These are phyloP conservation scores for Diplodia intermedia DNA, from an alignment of 2,329 filamentous ascomycete species.

Conservation along the genomic window DNA sequence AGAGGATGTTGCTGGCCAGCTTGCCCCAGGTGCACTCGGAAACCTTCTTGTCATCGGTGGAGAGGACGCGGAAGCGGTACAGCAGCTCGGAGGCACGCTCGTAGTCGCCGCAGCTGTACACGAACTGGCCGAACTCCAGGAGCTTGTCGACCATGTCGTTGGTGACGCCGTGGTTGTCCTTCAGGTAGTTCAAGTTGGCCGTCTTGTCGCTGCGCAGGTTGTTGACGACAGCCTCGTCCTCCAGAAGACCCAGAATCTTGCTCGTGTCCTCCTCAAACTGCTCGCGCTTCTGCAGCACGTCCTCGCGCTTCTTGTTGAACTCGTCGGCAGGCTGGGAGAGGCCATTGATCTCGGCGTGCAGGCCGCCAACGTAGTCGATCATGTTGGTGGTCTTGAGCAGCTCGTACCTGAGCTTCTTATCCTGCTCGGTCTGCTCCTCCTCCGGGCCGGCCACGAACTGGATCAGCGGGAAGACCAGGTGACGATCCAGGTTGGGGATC, in stretches of 20 bases:
- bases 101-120: constrained; percentile 98
- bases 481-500: constrained; percentile 90
- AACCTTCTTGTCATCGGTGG: constrained; percentile 98
- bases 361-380: constrained; percentile 93
- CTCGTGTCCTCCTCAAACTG: constrained; percentile 85
- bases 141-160: constrained; percentile 95
- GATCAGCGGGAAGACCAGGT: constrained; percentile 94
- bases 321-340: constrained; percentile 80
- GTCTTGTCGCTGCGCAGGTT: constrained; percentile 96
- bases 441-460: constrained; percentile 88
- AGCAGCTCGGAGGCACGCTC: constrained; percentile 87
- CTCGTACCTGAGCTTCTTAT: constrained; percentile 87
- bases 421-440: constrained; percentile 74
- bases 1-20: constrained; percentile 93
- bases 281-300: constrained; percentile 82
- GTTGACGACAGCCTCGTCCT: constrained; percentile 86
- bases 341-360: constrained; percentile 88
- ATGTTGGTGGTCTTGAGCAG: constrained; percentile 98
- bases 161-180: constrained; percentile 95
- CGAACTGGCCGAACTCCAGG: constrained; percentile 95
- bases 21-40: constrained; percentile 97
- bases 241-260: constrained; percentile 86
- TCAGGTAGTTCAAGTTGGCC: constrained; percentile 96
- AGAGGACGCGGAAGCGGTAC: constrained; percentile 97
- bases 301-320: constrained; percentile 86